Base-by-base conservation (phyloP, 1,284 basidiomycete genomes). In the Apiotrichum gamsii region DNA sequence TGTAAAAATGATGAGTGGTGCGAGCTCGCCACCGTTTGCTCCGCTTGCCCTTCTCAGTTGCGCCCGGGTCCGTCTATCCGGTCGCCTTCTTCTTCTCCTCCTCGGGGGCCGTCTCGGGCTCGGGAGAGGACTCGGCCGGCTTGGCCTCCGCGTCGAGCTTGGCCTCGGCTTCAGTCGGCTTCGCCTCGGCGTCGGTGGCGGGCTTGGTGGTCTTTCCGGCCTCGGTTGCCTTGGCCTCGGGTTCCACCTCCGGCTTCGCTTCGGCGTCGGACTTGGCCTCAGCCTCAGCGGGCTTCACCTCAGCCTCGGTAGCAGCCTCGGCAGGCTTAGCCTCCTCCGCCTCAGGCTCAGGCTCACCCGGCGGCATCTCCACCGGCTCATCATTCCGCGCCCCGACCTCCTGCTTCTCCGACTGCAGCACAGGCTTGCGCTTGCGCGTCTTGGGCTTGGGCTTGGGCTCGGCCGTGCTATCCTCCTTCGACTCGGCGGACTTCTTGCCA, bases 61-160 rank as follows among this genome's bases (percentile, higher is more conserved):
- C 13, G 13, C 8, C 8, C 13, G 28, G 8, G 30, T 31, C 13
- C 4, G n/a, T 33, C 10, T 35, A 56, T 33, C 51, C 53, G 13
- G 59, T 60, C 19, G 59, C 59, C 20, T 45, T 16, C 30, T 59
- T 56, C 47, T 58, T 60, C 38, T 59, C 51, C 34, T 51, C 59
- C 33, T 53, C 55, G 25, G 6, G 8, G 29, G 39, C 45, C 20
- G 9, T 19, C 41, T 42, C 45, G 13, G 30, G 30, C 25, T 6
- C 25, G 8, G 25, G n/a, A n/a, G n/a, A n/a, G n/a, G n/a, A n/a
- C 37, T 42, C 35, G 16, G 37, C 36, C 38, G 28, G 28, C 28
- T 29, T 8, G 13, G 8, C 28, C 8, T 8, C 8, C 28, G 8
- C 28, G 28, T 29, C 28, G 28, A 13, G 8, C 13, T n/a, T 31